Evolutionary conservation across 345 rosid genomes (phyloP).

Genomic region (Noccaea caerulescens): DNA sequence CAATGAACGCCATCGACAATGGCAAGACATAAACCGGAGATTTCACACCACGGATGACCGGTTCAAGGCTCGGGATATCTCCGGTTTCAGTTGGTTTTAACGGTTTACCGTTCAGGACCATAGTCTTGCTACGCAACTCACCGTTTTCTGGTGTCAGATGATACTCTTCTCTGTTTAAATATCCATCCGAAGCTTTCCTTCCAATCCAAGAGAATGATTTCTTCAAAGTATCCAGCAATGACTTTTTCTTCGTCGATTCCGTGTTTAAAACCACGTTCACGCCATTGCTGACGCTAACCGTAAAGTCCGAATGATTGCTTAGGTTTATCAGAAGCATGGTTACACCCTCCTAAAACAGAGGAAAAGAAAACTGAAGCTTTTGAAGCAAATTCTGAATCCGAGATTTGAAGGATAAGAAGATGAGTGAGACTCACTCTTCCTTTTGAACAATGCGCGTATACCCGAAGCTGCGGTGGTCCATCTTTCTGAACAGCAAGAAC

Average conservation of each 20-base stretch:
- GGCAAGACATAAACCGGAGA: constrained; percentile 62
- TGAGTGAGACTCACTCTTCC: constrained; percentile 73
- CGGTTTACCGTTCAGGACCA: constrained; percentile 80
- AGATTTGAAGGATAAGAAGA: background rate
- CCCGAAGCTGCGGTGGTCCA: constrained; percentile 66
- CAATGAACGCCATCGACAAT: constrained; percentile 76
- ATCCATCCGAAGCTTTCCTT: constrained; percentile 49
- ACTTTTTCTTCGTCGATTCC: constrained; percentile 42
- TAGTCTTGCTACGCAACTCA: constrained; percentile 62
- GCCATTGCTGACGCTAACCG: constrained; percentile 52
- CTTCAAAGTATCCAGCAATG: constrained; percentile 56
- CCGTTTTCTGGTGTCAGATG: constrained; percentile 80
- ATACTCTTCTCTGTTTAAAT: constrained; percentile 76
- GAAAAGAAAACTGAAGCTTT: background rate
- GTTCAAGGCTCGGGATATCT: constrained; percentile 67
- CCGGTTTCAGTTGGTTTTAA: constrained; percentile 53
- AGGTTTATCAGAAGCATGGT: constrained; percentile 84
- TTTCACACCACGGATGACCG: constrained; percentile 48
- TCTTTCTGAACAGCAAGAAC: constrained; percentile 64
- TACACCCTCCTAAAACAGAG: constrained; percentile 63
- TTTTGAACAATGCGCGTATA: constrained; percentile 90
- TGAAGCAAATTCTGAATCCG: background rate
- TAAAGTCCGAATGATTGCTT: constrained; percentile 64
- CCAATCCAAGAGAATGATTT: constrained; percentile 67
- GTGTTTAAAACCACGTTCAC: constrained; percentile 40